Evolutionary conservation across 306 rosid species (phyloP).

Genomic region (Pterocarpus macrocarpus): DNA sequence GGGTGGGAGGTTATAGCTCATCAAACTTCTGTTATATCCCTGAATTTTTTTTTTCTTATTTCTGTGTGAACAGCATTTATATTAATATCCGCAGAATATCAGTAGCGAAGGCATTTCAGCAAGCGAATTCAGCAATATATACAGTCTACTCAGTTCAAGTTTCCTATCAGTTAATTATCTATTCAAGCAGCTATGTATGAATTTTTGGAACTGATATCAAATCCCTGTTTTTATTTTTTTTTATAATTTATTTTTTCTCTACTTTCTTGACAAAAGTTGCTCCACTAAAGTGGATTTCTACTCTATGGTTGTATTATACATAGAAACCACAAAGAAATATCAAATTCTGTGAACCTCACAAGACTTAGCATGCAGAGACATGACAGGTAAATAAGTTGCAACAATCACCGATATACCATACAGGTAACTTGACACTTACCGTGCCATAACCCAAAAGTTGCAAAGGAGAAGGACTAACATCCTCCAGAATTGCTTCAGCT

Average conservation of each 20-base stretch:
- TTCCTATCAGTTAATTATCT: not conserved
- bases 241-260: not conserved
- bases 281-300: constrained; percentile 28
- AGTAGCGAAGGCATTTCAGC: not conserved
- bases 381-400: constrained; percentile 35
- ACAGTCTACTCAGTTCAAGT: not conserved
- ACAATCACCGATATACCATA: constrained; percentile 31
- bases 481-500: constrained; percentile 93
- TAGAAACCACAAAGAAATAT: constrained; percentile 1
- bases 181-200: constrained; percentile 17
- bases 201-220: constrained; percentile 21
- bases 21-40: not conserved
- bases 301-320: constrained; percentile 9
- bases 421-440: constrained; percentile 66
- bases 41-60: not conserved
- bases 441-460: constrained; percentile 76
- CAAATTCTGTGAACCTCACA: constrained; percentile 10
- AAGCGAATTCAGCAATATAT: not conserved
- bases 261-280: constrained; percentile 2
- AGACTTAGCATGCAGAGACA: constrained; percentile 10
- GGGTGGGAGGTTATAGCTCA: not conserved
- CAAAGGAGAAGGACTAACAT: constrained; percentile 71
- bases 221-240: not conserved
- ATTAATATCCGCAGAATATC: not conserved
- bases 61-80: not conserved